A percentile compares a stretch with the other conserved stretches of the same genome.
Conservation (phyloP, 225 moss, liverwort and hornwort species). For the Lunularia cruciata region DNA sequence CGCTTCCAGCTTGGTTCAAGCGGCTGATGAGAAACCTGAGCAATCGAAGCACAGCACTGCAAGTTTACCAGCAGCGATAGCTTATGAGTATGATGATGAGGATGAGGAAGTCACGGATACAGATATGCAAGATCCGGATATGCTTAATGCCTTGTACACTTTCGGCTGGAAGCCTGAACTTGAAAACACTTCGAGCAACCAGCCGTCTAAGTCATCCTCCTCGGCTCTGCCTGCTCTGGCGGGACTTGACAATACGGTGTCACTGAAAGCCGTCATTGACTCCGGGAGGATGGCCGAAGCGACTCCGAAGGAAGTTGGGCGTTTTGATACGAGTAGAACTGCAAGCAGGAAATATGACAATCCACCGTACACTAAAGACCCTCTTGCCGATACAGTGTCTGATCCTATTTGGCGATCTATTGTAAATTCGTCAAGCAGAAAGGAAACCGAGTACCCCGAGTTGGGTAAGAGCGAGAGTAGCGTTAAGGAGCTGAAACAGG, state of each 20-base stretch:
- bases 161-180: slow-evolving; percentile 65
- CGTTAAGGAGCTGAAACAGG: slow-evolving; percentile 32
- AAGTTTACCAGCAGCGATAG: slow-evolving; percentile 30
- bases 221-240: slow-evolving; percentile 9
- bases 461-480: slow-evolving; percentile 12
- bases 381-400: slow-evolving; percentile 14
- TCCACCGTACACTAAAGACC: slow-evolving; percentile 29
- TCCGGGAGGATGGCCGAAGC: slow-evolving; percentile 15
- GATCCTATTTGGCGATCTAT: slow-evolving; percentile 42
- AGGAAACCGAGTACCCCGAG: slow-evolving; percentile 14
- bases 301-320: slow-evolving; percentile 13
- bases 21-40: not conserved
- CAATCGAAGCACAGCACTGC: slow-evolving; percentile 9
- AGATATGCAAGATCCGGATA: slow-evolving; percentile 79
- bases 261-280: slow-evolving; percentile 1
- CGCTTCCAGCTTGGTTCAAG: slow-evolving; percentile 16
- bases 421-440: slow-evolving; percentile 35
- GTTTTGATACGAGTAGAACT: not conserved
- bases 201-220: slow-evolving; percentile 29
- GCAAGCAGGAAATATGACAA: slow-evolving; percentile 13
- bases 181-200: slow-evolving; percentile 24
- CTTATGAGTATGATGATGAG: slow-evolving; percentile 48
- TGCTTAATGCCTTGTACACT: slow-evolving; percentile 67
- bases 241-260: slow-evolving; percentile 7
- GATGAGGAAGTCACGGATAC: slow-evolving; percentile 80